A percentile compares a stretch with the other conserved stretches of the same genome.
Evolutionary conservation across 2,329 filamentous ascomycete genomes (phyloP).

Genomic region (Trichophyton equinum): DNA sequence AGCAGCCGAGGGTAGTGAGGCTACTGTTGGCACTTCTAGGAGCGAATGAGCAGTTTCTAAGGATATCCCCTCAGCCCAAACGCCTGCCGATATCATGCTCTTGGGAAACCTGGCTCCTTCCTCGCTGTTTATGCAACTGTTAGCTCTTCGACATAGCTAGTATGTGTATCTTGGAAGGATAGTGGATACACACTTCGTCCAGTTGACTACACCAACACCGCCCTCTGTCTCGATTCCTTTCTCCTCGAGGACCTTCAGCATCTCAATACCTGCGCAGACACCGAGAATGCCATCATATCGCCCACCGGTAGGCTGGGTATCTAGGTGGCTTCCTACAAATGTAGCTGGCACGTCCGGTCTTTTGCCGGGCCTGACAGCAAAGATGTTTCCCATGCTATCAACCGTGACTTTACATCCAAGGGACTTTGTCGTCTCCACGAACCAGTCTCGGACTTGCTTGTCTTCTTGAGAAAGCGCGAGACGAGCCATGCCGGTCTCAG

Average conservation of each 20-base stretch:
- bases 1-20: conserved; percentile 33
- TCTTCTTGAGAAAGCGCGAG: conserved; percentile 60
- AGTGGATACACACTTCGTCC: conserved; percentile 48
- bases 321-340: conserved; percentile 27
- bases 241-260: conserved; percentile 55
- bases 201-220: conserved; percentile 63
- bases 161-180: too few species aligned
- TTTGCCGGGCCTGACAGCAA: conserved; percentile 55
- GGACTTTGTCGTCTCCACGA: conserved; percentile 48
- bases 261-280: conserved; percentile 59
- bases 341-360: conserved; percentile 47
- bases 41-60: conserved; percentile 50
- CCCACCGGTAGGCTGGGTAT: conserved; percentile 38
- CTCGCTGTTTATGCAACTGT: conserved; percentile 41
- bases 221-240: conserved; percentile 55
- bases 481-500: conserved; percentile 65
- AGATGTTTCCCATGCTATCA: conserved; percentile 71
- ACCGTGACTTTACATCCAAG: conserved; percentile 56
- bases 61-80: conserved; percentile 59
- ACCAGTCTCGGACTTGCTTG: conserved; percentile 63
- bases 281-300: conserved; percentile 54
- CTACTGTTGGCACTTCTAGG: conserved; percentile 44
- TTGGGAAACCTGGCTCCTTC: conserved; percentile 70
- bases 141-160: not conserved
- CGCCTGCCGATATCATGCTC: conserved; percentile 61